Percentiles rank a stretch among this genome's conserved stretches.
phyloP scores from a whole-genome alignment of 2,329 filamentous ascomycete species.

The Pseudonectria buxi region DNA sequence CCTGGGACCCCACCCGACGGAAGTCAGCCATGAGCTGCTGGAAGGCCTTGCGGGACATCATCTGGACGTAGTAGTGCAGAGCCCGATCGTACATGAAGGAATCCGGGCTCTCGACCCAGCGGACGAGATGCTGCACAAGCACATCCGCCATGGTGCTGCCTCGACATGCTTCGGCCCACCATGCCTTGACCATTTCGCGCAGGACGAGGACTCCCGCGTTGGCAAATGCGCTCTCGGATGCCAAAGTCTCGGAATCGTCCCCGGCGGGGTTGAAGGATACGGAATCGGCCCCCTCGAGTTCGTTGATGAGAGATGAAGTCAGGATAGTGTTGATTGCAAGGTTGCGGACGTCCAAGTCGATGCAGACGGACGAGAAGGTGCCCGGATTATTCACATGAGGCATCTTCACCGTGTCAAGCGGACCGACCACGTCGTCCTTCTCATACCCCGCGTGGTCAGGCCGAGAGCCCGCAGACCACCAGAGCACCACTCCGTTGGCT shows the following conservation, averaged over 20 bases:
- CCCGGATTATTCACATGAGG: conserved; percentile 88
- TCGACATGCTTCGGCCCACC: conserved; percentile 92
- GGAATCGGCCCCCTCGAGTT: conserved; percentile 83
- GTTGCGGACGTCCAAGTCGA: conserved; percentile 90
- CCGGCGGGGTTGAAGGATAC: conserved; percentile 65
- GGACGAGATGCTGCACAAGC: conserved; percentile 92
- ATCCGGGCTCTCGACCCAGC: conserved; percentile 91
- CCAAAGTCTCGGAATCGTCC: conserved; percentile 48
- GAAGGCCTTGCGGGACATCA: conserved; percentile 96
- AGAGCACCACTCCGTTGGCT: conserved; percentile 86
- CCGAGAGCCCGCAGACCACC: conserved; percentile 85
- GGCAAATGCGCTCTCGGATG: conserved; percentile 87
- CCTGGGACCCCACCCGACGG: conserved; percentile 85
- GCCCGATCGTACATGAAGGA: conserved; percentile 94
- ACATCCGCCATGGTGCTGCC: conserved; percentile 94
- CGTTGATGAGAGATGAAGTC: conserved; percentile 93
- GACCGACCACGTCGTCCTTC: conserved; percentile 77
- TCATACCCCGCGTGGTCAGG: conserved; percentile 97
- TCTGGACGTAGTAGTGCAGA: conserved; percentile 94
- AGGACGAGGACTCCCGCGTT: conserved; percentile 84
- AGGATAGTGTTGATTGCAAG: conserved; percentile 96
- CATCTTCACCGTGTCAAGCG: conserved; percentile 84
- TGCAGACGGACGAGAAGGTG: conserved; percentile 92
- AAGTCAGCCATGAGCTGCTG: conserved; percentile 97
- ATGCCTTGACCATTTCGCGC: conserved; percentile 96